Evolutionary conservation across 768 basidiomycete genomes (phyloP), one percentile per base, ranked within the genome.

Genomic region (Xanthoconium stramineum): DNA sequence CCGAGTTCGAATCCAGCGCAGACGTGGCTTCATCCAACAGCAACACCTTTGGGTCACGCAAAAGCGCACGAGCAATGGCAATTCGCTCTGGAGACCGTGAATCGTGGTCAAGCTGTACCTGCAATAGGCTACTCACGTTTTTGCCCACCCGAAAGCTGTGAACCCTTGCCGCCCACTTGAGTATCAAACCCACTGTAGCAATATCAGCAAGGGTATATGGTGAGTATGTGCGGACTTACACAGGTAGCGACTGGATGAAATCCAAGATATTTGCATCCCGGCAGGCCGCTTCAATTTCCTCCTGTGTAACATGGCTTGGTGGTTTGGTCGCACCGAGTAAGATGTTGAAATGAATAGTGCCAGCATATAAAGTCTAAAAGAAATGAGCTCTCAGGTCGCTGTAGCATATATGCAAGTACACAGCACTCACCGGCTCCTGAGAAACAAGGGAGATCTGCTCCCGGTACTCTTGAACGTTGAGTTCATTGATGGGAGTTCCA

Each of bases 11-110:
- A 69, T 96, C 94, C 30, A 97, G 80, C 1, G 94, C 93, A 40
- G 90, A 93, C 1, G 92, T 94, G 7, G 92, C 91, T 74, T 95
- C 92, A 69, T 94, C 92, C 57, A 95, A 73, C 19, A 94, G 76
- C 50, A 97, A 76, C 44, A 97, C 91, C 66, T 88, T 89, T 36
- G 94, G 94, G 63, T 94, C 92, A 17, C 91, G 83, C 20, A 97
- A 78, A n/a, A 97, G 78, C 6, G 94, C 94, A 56, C 94, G 84
- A 5, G 94, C 94, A 62, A 96, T 97, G 30, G 93, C 92, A 39
- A 87, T 80, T 55, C 86, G 78, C 67, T 88, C 74, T 82, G 68
- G 32, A 35, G 19, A 15, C 6, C 28, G 15, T 24, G 5, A 17
- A 10, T 9, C 4, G 20, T 13, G 6, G 17, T n/a, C 37, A 13